Base-by-base conservation (phyloP, 2,329 filamentous ascomycete genomes). In the Fusarium sarcochroum region DNA sequence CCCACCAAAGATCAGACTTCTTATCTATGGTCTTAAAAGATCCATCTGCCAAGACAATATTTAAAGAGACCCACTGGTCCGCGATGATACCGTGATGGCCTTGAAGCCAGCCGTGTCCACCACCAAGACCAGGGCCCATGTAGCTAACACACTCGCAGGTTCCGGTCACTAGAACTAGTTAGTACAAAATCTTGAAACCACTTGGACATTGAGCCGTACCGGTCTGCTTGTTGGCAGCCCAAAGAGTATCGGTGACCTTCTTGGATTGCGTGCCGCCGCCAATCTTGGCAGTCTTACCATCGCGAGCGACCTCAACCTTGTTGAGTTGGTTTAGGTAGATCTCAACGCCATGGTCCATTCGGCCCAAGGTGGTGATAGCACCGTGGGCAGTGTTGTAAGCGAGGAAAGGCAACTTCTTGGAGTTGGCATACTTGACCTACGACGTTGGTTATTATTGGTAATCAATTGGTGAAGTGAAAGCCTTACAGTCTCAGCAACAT, bases 311-410 rank as follows among this genome's bases (percentile, higher is more conserved):
- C 3, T 76, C 41, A 23, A 87, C 78, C 15, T 75, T 76, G 71
- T 77, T 82, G 30, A 88, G 69, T 61, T 83, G 78, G 45, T 75
- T 72, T 63, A 88, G 61, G 52, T 79, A 81, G 53, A 88, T 87
- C 63, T 83, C 80, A 17, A 88, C 83, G 6, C 86, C 86, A 51
- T 79, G 75, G 6, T 82, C 69, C 79, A 87, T 84, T 38, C 75
- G 78, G 0, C 82, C 84, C 3, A 88, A 68, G 0, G 83, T 85
- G 40, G 79, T 84, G 45, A 85, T 78, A 5, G 83, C 77, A 5
- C 86, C 87, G 58, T 89, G 87, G 3, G 78, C 81, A 15, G 84
- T 84, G 69, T 85, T 86, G 71, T 79, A 83, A 1, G 85, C 82
- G 4, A 89, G 80, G 63, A 89, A 87, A 0, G 86, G 84, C 4